Evolutionary conservation across 208 protist genomes (phyloP).

Genomic region (Balamuthia mandrillaris): DNA sequence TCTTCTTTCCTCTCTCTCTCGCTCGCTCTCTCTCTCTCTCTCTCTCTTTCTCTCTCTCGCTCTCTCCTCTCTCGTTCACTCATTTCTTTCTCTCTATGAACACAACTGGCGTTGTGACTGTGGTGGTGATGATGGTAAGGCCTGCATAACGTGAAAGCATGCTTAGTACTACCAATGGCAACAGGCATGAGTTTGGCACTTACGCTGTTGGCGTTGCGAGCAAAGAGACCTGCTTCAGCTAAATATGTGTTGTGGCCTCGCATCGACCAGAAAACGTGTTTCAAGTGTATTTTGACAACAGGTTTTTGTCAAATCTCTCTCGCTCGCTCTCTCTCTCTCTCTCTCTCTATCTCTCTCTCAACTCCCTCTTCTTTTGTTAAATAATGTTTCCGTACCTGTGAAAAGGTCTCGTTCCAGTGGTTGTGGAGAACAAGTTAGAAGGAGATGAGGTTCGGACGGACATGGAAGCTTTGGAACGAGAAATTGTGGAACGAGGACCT

Average conservation of each 20-base stretch:
- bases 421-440: conserved; percentile 55
- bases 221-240: conserved; percentile 20
- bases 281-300: conserved; percentile 91
- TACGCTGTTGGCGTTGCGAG: neutral
- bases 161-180: neutral
- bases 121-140: conserved; percentile 27
- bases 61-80: conserved; percentile 56
- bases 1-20: neutral
- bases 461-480: conserved; percentile 70
- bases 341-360: too few relatives aligned
- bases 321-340: neutral
- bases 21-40: conserved; percentile 51
- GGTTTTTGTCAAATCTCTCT: conserved; percentile 10
- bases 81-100: conserved; percentile 89
- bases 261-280: conserved; percentile 95
- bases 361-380: conserved; percentile 70
- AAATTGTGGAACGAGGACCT: conserved; percentile 72
- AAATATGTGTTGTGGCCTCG: conserved; percentile 90
- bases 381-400: conserved; percentile 51
- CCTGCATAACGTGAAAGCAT: neutral
- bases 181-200: neutral
- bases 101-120: conserved; percentile 89
- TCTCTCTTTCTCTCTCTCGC: conserved; percentile 60
- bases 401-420: conserved; percentile 49
- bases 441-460: conserved; percentile 64